Evolutionary conservation across 768 basidiomycete species (phyloP).

Genomic region (Amanita subjunquillea): DNA sequence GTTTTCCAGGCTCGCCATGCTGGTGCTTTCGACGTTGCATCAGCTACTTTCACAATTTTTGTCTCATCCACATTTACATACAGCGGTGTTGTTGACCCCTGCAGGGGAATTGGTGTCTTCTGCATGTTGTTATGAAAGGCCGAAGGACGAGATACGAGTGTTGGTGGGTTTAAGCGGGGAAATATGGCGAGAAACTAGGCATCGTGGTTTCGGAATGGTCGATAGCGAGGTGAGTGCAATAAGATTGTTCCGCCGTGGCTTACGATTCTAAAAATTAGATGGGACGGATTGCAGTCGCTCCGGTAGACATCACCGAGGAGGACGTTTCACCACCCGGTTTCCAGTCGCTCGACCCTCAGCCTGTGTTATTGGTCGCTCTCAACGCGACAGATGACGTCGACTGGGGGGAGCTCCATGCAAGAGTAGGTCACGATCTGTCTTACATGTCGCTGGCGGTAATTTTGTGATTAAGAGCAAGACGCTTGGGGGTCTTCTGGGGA

Average conservation of each 20-base stretch:
- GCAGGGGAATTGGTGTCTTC: slow-evolving; percentile 67
- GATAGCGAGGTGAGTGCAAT: slow-evolving; percentile 57
- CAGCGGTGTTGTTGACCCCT: slow-evolving; percentile 60
- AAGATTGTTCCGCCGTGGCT: background rate
- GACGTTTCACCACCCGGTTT: background rate
- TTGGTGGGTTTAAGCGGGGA: slow-evolving; percentile 65
- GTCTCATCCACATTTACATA: slow-evolving; percentile 51
- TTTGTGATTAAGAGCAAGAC: slow-evolving; percentile 7
- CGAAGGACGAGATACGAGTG: slow-evolving; percentile 69
- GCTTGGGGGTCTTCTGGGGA: slow-evolving; percentile 33
- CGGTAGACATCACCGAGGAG: slow-evolving; percentile 28
- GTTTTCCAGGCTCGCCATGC: slow-evolving; percentile 30
- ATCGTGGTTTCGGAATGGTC: slow-evolving; percentile 57
- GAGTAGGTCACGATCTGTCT: slow-evolving; percentile 29
- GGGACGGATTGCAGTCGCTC: slow-evolving; percentile 60
- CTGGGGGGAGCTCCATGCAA: slow-evolving; percentile 58
- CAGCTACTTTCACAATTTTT: slow-evolving; percentile 55
- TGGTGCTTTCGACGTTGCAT: slow-evolving; percentile 60
- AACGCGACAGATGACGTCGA: slow-evolving; percentile 49
- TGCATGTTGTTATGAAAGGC: slow-evolving; percentile 39
- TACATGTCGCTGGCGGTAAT: background rate
- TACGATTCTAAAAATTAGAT: slow-evolving; percentile 28
- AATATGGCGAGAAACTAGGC: slow-evolving; percentile 69
- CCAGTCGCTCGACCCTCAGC: slow-evolving; percentile 20
- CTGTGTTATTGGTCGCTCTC: slow-evolving; percentile 61